Evolutionary conservation across 2,329 filamentous ascomycete species (phyloP), one percentile per base, ranked within the genome.

Genomic region (Penicillium sp.): DNA sequence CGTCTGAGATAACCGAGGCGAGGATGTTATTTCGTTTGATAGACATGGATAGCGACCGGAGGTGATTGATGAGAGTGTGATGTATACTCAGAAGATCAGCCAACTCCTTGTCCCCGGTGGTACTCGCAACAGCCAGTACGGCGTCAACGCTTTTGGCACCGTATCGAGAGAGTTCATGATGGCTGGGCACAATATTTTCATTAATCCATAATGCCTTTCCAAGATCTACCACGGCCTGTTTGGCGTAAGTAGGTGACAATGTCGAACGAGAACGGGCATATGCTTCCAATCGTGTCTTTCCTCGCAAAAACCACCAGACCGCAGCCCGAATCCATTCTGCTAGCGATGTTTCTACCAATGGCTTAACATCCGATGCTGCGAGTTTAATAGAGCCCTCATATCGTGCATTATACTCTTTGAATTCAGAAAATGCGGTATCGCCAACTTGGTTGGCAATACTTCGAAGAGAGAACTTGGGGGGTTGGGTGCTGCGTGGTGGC

Each of bases 301-400:
- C 93, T 65, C 86, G 89, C 46, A 96, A 71, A 69, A 96, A 95
- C 93, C 93, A 97, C 93, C 93, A 97, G 0, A 90, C 79, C 4
- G 86, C 87, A 25, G 87, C 88, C 57, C 90, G 84, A 10, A 89
- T 81, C 78, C 93, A 88, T 59, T 91, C 85, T 47, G 82, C 80
- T 0, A 88, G 81, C 0, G 85, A 79, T 50, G 85, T 88, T 31
- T 83, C 81, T 55, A 84, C 81, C 5, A 92, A 71, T 0, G 90
- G 86, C 61, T 85, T 86, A 31, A 88, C 80, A 33, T 87, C 84
- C 72, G 96, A 90, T 0, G 91, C 88, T 57, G 93, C 90, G 43
- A 93, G 75, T 38, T 86, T 82, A 70, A 96, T 95, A 3, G 94
- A 81, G 62, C 89, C 86, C 60, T 85, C 87, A 66, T 94, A 83